A percentile compares a stretch with the other conserved stretches of the same genome.
These are phyloP conservation scores for Aspergillus brasiliensis DNA, from an alignment of 2,329 filamentous ascomycete genomes.

Conservation along the genomic window DNA sequence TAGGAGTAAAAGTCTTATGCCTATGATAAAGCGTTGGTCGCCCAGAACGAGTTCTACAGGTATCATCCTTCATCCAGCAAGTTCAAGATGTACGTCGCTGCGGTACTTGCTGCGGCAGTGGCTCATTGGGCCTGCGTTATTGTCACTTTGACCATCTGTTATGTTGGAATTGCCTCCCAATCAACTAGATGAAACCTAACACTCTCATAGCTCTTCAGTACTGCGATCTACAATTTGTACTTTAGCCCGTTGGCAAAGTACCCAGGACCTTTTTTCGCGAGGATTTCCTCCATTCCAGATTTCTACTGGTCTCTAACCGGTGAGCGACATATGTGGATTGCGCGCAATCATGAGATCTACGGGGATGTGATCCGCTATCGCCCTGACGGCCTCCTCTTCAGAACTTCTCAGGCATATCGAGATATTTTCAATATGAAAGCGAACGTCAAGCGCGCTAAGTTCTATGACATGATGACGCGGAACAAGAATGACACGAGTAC, in stretches of 20 bases:
- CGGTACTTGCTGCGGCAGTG: too few relatives aligned
- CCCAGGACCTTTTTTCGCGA: background rate
- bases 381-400: slow-evolving; percentile 5
- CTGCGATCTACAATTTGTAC: background rate
- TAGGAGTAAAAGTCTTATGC: too few relatives aligned
- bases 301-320: slow-evolving; percentile 5
- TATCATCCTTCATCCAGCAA: too few relatives aligned
- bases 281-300: background rate
- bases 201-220: background rate
- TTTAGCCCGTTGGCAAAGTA: slow-evolving; percentile 4
- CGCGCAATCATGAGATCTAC: slow-evolving; percentile 2
- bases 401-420: slow-evolving; percentile 3
- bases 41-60: too few relatives aligned
- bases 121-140: too few relatives aligned
- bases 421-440: slow-evolving; percentile 9
- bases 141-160: background rate
- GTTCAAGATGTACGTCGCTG: too few relatives aligned
- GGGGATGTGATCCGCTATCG: slow-evolving; percentile 3
- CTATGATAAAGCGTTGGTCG: too few relatives aligned
- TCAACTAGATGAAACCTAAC: background rate
- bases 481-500: slow-evolving; percentile 3
- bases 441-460: slow-evolving; percentile 5
- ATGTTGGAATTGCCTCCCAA: background rate
- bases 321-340: slow-evolving; percentile 5
- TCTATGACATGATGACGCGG: slow-evolving; percentile 10